Conservation (phyloP, 176 grass and related monocot genomes). For the Eremochloa ophiuroides region DNA sequence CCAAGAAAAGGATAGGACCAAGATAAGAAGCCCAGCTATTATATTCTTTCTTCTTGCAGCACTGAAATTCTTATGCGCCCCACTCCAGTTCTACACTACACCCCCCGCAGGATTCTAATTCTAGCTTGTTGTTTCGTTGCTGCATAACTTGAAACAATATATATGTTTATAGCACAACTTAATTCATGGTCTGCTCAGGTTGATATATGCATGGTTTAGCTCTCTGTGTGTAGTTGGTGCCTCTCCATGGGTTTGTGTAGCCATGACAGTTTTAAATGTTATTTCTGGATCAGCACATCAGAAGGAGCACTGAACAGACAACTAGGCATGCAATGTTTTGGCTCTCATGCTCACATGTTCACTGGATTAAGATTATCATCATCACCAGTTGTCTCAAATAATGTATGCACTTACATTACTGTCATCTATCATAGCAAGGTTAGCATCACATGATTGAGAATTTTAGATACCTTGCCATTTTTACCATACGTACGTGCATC, state of each 20-base stretch:
- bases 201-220: neutral
- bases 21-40: constrained; percentile 60
- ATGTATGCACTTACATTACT: constrained; percentile 22
- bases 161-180: neutral
- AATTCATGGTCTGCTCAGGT: neutral
- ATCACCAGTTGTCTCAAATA: constrained; percentile 40
- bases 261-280: constrained; percentile 29
- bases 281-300: constrained; percentile 46
- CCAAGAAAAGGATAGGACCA: constrained; percentile 66
- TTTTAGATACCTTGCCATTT: neutral
- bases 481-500: neutral
- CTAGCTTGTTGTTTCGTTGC: neutral
- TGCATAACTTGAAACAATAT: neutral
- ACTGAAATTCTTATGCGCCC: constrained; percentile 30
- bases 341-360: constrained; percentile 45
- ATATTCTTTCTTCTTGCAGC: constrained; percentile 29
- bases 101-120: neutral
- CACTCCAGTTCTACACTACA: neutral
- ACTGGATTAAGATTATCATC: constrained; percentile 47
- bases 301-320: constrained; percentile 48
- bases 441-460: constrained; percentile 13
- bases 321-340: constrained; percentile 43
- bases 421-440: neutral
- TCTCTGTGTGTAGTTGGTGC: neutral
- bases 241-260: constrained; percentile 31